Base-by-base conservation (phyloP, 768 basidiomycete genomes). In the Mycena rosella region DNA sequence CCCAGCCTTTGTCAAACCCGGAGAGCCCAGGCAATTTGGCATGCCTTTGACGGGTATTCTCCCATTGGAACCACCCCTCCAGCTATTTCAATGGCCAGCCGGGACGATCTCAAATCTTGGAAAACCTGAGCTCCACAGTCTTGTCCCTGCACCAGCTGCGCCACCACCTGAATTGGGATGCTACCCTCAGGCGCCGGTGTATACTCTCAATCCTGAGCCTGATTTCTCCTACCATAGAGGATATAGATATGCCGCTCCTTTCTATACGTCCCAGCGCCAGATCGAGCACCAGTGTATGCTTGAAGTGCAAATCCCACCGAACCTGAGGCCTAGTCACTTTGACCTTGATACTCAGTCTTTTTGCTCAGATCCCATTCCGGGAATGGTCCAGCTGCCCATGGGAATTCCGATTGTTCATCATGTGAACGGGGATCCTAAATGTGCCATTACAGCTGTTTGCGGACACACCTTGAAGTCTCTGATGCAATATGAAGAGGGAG, bases 331-430 rank as follows among this genome's bases (percentile, higher is more conserved):
- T 0, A 42, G 40, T 17, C 15, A 22, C 15, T 65, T 51, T 27
- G 22, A 65, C 22, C 42, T 20, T 0, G 5, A 2, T 2, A 51
- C 54, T 1, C 48, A 18, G 1, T 32, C 47, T 4, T 69, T 61
- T 36, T 29, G 59, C 4, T 26, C 44, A 3, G 40, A 49, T 7
- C 64, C 64, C 14, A 67, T 72, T 9, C 55, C 53, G 2, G 71
- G 71, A 1, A 72, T 72, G 71, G 63, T 70, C 1, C 29, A 22
- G 9, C 36, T 64, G 7, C 65, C 60, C 0, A 18, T 63, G 22
- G 65, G 69, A 0, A 49, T 72, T 0, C 72, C 72, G 5, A 30
- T 70, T 13, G 68, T 62, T 1, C 53, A 61, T 18, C 52, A 52
- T 34, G 11, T 72, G 1, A 42, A 61, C 20, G 49, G 63, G 5